Evolutionary conservation across 371 early-diverging fungal genomes (phyloP).

Genomic region (Capniomyces stellatus): DNA sequence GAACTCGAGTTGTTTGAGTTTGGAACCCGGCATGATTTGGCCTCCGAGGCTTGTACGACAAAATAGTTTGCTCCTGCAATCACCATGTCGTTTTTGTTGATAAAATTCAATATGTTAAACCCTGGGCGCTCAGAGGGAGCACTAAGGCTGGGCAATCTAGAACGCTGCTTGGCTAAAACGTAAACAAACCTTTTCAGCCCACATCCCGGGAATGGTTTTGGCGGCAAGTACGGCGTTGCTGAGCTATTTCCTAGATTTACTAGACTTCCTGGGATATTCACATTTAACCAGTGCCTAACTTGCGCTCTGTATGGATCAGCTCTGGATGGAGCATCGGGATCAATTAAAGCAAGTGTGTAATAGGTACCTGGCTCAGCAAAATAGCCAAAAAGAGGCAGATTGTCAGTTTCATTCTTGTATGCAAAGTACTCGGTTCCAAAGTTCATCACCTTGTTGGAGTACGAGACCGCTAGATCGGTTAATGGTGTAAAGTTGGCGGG

Average conservation of each 20-base stretch:
- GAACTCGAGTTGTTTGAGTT: background rate
- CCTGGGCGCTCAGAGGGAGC: background rate
- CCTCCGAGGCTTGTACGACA: background rate
- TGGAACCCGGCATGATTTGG: background rate
- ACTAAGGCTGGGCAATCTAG: background rate
- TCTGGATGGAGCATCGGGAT: conserved; percentile 2
- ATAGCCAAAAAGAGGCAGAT: background rate
- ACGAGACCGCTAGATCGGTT: background rate
- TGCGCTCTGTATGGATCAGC: conserved; percentile 1
- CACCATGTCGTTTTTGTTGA: background rate
- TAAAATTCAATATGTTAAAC: background rate
- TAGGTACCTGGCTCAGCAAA: background rate
- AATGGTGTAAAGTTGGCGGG: background rate
- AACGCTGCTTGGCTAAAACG: background rate
- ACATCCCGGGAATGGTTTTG: conserved; percentile 4
- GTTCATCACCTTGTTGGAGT: background rate
- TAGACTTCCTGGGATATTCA: background rate
- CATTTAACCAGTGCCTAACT: background rate
- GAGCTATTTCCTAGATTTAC: background rate
- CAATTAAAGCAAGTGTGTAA: conserved; percentile 2
- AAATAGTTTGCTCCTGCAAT: conserved; percentile 2
- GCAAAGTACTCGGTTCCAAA: background rate
- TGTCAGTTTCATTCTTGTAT: conserved; percentile 1
- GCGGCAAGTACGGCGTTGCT: background rate
- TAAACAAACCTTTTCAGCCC: conserved; percentile 1